A percentile compares a stretch with the other conserved stretches of the same genome.
These are phyloP conservation scores for Neoboletus brunneissimus DNA, from an alignment of 768 basidiomycete genomes.

Conservation along the genomic window DNA sequence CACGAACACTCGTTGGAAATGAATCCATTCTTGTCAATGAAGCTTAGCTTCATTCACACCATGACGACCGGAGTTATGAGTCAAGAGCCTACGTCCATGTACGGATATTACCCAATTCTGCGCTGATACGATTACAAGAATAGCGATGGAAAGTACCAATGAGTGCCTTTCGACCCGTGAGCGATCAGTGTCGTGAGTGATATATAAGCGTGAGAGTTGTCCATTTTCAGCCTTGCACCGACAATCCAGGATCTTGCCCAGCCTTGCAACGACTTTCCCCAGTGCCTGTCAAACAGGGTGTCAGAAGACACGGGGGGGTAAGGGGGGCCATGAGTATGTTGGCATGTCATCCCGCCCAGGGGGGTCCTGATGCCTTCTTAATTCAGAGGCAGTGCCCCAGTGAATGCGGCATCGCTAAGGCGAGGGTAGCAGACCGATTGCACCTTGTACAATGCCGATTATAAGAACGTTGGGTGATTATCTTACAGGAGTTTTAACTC, in stretches of 20 bases:
- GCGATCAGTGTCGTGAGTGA: conserved; percentile 35
- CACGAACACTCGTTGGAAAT: conserved; percentile 3
- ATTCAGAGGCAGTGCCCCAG: conserved; percentile 31
- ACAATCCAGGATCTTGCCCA: conserved; percentile 32
- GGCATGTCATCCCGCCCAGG: conserved; percentile 34
- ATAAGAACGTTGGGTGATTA: conserved; percentile 35
- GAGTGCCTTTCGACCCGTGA: conserved; percentile 19
- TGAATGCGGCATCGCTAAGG: conserved; percentile 39
- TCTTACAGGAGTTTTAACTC: conserved; percentile 38
- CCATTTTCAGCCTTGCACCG: conserved; percentile 25
- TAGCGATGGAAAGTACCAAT: conserved; percentile 14
- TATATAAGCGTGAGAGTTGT: conserved; percentile 35
- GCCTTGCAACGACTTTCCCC: conserved; percentile 22
- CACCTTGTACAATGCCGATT: conserved; percentile 33
- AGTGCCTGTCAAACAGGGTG: conserved; percentile 34
- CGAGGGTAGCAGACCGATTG: conserved; percentile 19
- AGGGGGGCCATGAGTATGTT: conserved; percentile 31
- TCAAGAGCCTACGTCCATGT: conserved; percentile 6
- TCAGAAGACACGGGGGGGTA: conserved; percentile 26
- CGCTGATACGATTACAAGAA: conserved; percentile 23
- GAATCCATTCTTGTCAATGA: conserved; percentile 12
- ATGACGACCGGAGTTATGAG: conserved; percentile 16
- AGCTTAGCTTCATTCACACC: conserved; percentile 27
- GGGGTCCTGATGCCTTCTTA: conserved; percentile 31
- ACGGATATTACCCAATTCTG: conserved; percentile 12